Conservation (phyloP, 2,329 filamentous ascomycete genomes). For the Scedosporium dehoogii region DNA sequence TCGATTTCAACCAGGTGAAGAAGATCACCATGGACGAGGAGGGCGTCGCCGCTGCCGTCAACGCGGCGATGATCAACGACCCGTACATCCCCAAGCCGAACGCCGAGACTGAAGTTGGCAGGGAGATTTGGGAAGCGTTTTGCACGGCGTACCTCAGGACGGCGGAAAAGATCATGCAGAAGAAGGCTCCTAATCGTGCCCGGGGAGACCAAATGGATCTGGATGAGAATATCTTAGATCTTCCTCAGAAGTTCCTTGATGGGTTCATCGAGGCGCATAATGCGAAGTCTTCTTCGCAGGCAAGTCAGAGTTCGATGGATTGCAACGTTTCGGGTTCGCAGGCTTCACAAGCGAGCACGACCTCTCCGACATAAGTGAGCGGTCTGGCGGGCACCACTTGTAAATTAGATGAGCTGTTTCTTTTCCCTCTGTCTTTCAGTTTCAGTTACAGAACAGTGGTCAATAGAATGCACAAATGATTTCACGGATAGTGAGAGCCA, state of each 20-base stretch:
- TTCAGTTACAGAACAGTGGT: too few species aligned
- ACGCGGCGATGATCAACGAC: conserved; percentile 14
- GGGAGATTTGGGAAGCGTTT: conserved; percentile 12
- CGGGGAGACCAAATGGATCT: too few species aligned
- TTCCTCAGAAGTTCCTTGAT: neutral
- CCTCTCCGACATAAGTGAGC: too few species aligned
- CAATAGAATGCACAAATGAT: too few species aligned
- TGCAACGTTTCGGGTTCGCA: too few species aligned
- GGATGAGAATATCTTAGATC: neutral
- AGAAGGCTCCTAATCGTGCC: neutral
- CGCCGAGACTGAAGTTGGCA: neutral
- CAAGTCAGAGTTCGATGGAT: too few species aligned
- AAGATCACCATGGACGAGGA: conserved; percentile 14
- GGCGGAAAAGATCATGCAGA: neutral
- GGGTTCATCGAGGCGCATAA: neutral
- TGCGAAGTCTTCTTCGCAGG: neutral
- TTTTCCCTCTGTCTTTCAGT: too few species aligned
- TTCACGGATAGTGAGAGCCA: too few species aligned
- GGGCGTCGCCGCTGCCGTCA: conserved; percentile 11
- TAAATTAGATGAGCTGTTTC: too few species aligned
- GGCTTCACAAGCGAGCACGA: too few species aligned
- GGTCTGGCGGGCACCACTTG: too few species aligned
- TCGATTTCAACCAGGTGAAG: conserved; percentile 21
- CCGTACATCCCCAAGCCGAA: conserved; percentile 14
- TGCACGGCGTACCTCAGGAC: neutral